Conservation (phyloP, 768 basidiomycete species). For the Trametes sanguinea region DNA sequence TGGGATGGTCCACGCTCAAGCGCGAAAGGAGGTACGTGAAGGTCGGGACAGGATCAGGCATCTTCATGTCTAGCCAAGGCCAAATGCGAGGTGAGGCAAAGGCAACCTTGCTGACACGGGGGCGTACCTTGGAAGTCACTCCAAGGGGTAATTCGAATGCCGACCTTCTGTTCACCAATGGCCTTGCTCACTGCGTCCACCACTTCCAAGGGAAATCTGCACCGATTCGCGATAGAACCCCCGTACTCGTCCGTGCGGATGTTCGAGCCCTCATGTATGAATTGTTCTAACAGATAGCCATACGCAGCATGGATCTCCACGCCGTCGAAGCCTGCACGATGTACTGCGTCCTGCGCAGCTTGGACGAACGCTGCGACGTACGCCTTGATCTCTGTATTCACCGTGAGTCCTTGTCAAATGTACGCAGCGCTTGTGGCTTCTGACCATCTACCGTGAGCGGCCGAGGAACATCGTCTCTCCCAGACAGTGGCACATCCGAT, state of each 20-base stretch:
- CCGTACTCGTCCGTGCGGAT: slow-evolving; percentile 50
- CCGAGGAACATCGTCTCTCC: slow-evolving; percentile 18
- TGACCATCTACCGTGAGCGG: slow-evolving; percentile 25
- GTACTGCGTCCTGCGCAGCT: slow-evolving; percentile 33
- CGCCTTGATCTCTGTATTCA: slow-evolving; percentile 35
- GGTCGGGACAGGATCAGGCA: slow-evolving; percentile 54
- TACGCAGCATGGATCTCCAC: slow-evolving; percentile 28
- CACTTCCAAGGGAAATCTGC: slow-evolving; percentile 45
- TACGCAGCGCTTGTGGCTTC: background rate
- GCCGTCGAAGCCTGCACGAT: slow-evolving; percentile 29
- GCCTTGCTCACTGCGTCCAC: slow-evolving; percentile 39
- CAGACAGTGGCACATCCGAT: background rate
- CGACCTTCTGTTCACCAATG: slow-evolving; percentile 43
- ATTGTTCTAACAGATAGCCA: slow-evolving; percentile 41
- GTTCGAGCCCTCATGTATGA: slow-evolving; percentile 41
- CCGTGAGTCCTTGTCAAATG: background rate
- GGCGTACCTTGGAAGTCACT: slow-evolving; percentile 31
- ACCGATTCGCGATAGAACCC: slow-evolving; percentile 46
- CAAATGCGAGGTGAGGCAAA: background rate
- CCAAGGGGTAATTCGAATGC: slow-evolving; percentile 41
- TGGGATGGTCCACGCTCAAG: background rate
- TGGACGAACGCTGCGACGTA: slow-evolving; percentile 35
- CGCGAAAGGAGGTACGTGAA: slow-evolving; percentile 41
- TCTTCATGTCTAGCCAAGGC: slow-evolving; percentile 42
- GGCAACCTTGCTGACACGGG: background rate